These are phyloP conservation scores for Pleurotus tuber-regium DNA, from an alignment of 768 basidiomycete genomes.

Conservation along the genomic window DNA sequence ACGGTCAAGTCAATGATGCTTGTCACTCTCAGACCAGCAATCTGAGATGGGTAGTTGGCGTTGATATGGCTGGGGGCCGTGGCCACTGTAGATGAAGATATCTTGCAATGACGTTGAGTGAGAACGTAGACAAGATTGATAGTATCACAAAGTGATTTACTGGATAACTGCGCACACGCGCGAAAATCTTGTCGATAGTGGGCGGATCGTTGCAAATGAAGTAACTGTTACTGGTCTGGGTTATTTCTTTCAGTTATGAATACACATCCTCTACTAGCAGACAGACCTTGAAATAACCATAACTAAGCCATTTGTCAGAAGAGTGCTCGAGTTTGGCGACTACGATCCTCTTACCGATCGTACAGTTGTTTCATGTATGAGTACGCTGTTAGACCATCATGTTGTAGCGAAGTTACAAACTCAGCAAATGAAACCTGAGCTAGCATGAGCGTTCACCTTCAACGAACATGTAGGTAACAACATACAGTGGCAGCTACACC, in stretches of 20 bases:
- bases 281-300: conserved; percentile 73
- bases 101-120: too few species aligned
- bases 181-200: conserved; percentile 70
- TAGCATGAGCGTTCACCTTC: neutral
- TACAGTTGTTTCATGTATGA: conserved; percentile 65
- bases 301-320: conserved; percentile 39
- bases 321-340: neutral
- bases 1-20: conserved; percentile 73
- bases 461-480: neutral
- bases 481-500: conserved; percentile 78
- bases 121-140: too few species aligned
- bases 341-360: conserved; percentile 36
- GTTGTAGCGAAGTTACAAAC: conserved; percentile 50
- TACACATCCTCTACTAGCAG: too few species aligned
- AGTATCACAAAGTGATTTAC: conserved; percentile 33
- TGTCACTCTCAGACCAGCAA: conserved; percentile 60
- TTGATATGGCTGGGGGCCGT: conserved; percentile 18
- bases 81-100: neutral
- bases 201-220: conserved; percentile 69
- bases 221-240: conserved; percentile 78
- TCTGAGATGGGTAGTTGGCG: conserved; percentile 53
- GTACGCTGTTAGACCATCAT: conserved; percentile 51
- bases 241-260: too few species aligned
- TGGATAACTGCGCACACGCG: conserved; percentile 57
- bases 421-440: conserved; percentile 65